Evolutionary conservation across 495 filamentous ascomycete genomes (phyloP).

Genomic region (Talaromyces liani): DNA sequence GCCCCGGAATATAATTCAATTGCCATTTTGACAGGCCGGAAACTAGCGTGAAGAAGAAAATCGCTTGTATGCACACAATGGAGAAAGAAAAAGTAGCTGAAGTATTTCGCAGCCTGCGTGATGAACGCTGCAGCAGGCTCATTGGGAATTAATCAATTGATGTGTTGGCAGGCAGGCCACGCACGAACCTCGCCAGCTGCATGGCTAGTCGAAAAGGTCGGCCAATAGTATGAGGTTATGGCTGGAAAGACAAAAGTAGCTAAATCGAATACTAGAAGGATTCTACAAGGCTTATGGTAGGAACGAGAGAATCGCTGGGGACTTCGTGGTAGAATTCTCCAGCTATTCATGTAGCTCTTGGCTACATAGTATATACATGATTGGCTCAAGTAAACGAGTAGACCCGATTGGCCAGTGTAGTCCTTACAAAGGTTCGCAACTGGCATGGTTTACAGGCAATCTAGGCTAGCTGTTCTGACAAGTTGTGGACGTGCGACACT

Average conservation of each 20-base stretch:
- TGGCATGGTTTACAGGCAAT: background rate
- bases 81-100: background rate
- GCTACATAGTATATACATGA: background rate
- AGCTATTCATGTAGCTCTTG: background rate
- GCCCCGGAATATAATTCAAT: background rate
- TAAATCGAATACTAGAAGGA: background rate
- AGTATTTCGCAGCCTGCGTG: background rate
- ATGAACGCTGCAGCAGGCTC: background rate
- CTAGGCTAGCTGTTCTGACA: background rate
- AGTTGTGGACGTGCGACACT: background rate
- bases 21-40: slow-evolving; percentile 1
- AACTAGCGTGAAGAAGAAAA: background rate
- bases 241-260: background rate
- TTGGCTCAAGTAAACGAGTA: background rate
- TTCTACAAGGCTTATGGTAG: background rate
- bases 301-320: background rate
- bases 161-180: background rate
- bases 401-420: background rate
- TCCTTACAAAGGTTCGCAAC: background rate
- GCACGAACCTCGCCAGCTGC: background rate
- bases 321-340: background rate
- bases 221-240: background rate
- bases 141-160: background rate
- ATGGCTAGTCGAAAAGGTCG: background rate
- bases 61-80: background rate